Conservation (phyloP, 176 grass and related monocot species). For the Hsuehochloa calcarea region DNA sequence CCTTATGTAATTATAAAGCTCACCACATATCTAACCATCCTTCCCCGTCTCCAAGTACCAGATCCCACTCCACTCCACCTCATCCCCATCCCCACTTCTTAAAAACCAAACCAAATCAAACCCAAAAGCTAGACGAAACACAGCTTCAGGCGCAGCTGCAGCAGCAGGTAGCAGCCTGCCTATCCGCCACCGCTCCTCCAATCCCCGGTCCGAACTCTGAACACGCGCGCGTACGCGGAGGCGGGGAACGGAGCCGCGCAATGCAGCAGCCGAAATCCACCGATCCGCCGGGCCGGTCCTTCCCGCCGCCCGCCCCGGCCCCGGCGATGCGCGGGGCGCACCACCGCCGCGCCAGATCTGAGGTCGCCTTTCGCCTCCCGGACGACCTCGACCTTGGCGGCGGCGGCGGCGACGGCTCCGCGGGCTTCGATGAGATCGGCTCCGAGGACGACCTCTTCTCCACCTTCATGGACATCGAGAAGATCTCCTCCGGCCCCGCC, state of each 20-base stretch:
- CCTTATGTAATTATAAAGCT: no score
- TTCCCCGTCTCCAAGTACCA: neutral
- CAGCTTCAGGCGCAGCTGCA: neutral
- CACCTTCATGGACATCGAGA: conserved; percentile 98
- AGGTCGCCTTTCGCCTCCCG: conserved; percentile 76
- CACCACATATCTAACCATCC: neutral
- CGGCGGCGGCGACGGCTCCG: conserved; percentile 28
- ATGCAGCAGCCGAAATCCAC: conserved; percentile 72
- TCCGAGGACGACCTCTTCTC: conserved; percentile 98
- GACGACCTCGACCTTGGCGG: conserved; percentile 73
- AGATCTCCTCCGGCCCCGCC: conserved; percentile 64
- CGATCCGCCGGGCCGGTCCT: conserved; percentile 51
- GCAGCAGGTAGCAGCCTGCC: neutral
- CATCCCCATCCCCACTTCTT: neutral
- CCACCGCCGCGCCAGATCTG: conserved; percentile 99
- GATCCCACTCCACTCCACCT: neutral
- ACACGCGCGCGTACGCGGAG: neutral
- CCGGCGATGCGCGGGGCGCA: conserved; percentile 42
- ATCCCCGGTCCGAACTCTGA: neutral
- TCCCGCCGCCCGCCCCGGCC: conserved; percentile 26
- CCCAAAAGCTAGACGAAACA: conserved; percentile 14
- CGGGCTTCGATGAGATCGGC: conserved; percentile 77
- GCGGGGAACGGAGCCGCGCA: neutral
- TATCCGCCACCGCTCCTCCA: neutral
- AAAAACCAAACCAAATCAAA: conserved; percentile 42